Evolutionary conservation across 306 rosid species (phyloP).

Genomic region (Chamaecrista fasciculata): DNA sequence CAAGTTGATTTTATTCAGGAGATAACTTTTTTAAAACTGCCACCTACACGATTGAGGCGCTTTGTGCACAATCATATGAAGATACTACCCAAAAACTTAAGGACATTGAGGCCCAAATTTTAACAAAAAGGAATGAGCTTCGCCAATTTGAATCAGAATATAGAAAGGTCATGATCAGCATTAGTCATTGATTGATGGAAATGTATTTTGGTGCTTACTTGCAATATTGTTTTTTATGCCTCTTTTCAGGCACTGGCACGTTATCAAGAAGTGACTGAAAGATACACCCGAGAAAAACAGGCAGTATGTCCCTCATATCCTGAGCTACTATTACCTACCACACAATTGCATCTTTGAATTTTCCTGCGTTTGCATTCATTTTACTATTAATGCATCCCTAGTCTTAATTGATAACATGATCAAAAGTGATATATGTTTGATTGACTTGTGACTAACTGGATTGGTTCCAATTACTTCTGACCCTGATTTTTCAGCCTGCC

Average conservation of each 20-base stretch:
- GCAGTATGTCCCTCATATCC: slow-evolving; percentile 50
- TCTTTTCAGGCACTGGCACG: slow-evolving; percentile 82
- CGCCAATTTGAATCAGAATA: slow-evolving; percentile 95
- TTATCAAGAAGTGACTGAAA: slow-evolving; percentile 92
- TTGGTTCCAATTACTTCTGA: slow-evolving; percentile 6
- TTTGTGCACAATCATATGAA: slow-evolving; percentile 57
- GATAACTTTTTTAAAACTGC: slow-evolving; percentile 86
- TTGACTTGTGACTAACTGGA: too few species aligned
- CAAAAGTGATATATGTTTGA: not conserved
- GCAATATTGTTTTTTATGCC: slow-evolving; percentile 21
- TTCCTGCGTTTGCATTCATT: slow-evolving; percentile 24
- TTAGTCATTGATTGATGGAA: slow-evolving; percentile 7
- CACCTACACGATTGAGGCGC: slow-evolving; percentile 61
- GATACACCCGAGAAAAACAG: slow-evolving; percentile 89
- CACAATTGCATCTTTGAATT: slow-evolving; percentile 23
- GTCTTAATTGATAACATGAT: not conserved
- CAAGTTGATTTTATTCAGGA: slow-evolving; percentile 43
- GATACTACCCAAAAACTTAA: slow-evolving; percentile 61
- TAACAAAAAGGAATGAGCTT: slow-evolving; percentile 90
- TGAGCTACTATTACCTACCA: slow-evolving; percentile 21
- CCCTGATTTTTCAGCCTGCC: not conserved
- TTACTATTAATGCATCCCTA: not conserved
- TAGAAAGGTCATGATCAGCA: slow-evolving; percentile 61
- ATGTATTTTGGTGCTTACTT: slow-evolving; percentile 11
- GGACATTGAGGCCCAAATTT: slow-evolving; percentile 86